phyloP scores from a whole-genome alignment of 805 yeast genomes.

The Wickerhamiella sergipiensis region DNA sequence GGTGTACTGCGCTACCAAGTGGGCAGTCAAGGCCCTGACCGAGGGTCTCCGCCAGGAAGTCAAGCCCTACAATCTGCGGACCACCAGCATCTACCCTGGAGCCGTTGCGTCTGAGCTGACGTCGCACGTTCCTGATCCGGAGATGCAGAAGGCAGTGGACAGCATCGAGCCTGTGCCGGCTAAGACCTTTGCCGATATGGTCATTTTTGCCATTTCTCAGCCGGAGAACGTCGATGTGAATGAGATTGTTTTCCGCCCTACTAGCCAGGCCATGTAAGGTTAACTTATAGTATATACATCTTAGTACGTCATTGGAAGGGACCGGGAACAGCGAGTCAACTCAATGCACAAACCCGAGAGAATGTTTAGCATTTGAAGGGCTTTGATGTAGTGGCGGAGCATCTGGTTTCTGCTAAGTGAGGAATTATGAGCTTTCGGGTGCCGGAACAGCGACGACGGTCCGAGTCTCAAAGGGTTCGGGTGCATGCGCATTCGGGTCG shows the following conservation, averaged over 20 bases:
- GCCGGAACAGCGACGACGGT: too few relatives aligned
- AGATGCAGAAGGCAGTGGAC: too few relatives aligned
- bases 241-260: not conserved
- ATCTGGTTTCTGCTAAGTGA: too few relatives aligned
- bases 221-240: not conserved
- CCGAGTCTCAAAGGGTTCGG: too few relatives aligned
- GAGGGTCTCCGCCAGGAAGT: slow-evolving; percentile 54
- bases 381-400: too few relatives aligned
- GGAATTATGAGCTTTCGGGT: too few relatives aligned
- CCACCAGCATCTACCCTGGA: slow-evolving; percentile 62
- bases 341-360: too few relatives aligned
- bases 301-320: too few relatives aligned
- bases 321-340: too few relatives aligned
- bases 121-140: not conserved
- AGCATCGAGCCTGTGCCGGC: not conserved
- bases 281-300: too few relatives aligned
- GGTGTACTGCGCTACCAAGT: not conserved
- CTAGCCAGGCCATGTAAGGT: not conserved
- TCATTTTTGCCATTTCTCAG: not conserved
- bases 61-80: slow-evolving; percentile 50
- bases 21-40: slow-evolving; percentile 34
- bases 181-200: not conserved
- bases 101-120: slow-evolving; percentile 56
- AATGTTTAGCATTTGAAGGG: too few relatives aligned
- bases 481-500: too few relatives aligned